phyloP scores from a whole-genome alignment of 495 filamentous ascomycete genomes.

The Penicillium turbatum region DNA sequence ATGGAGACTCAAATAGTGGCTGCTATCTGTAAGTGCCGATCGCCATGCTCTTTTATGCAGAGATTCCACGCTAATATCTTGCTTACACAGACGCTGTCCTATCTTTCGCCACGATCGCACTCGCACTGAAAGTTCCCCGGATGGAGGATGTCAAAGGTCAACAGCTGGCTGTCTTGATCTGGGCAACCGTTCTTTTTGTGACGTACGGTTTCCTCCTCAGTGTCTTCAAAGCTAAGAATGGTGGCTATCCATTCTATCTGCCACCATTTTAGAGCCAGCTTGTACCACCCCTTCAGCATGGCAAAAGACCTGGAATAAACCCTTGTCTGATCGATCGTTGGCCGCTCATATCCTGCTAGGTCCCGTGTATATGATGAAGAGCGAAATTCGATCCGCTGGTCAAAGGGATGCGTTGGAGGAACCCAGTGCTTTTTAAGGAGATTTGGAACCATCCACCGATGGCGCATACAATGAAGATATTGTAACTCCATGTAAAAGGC shows the following conservation, averaged over 20 bases:
- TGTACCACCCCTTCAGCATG: background rate
- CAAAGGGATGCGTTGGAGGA: background rate
- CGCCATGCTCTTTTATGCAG: background rate
- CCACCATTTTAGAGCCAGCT: conserved; percentile 67
- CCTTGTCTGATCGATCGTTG: background rate
- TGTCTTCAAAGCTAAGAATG: conserved; percentile 91
- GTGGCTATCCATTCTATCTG: conserved; percentile 88
- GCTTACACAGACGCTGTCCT: conserved; percentile 73
- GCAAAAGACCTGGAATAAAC: background rate
- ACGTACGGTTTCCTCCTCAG: conserved; percentile 93
- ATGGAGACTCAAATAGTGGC: conserved; percentile 95
- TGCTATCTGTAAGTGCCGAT: conserved; percentile 75
- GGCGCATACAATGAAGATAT: too few relatives aligned
- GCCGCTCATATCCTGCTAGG: background rate
- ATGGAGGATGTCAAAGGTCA: conserved; percentile 74
- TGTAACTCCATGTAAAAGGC: too few relatives aligned
- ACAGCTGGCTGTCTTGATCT: conserved; percentile 75
- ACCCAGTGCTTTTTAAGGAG: background rate
- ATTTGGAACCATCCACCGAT: too few relatives aligned
- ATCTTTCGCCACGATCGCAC: conserved; percentile 81
- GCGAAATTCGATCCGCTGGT: background rate
- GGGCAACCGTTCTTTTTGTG: conserved; percentile 71
- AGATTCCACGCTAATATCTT: conserved; percentile 7
- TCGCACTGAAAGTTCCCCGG: conserved; percentile 86
- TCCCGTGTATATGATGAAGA: background rate